phyloP scores from a whole-genome alignment of 2,329 filamentous ascomycete species.

The Aspergillus bombycis region DNA sequence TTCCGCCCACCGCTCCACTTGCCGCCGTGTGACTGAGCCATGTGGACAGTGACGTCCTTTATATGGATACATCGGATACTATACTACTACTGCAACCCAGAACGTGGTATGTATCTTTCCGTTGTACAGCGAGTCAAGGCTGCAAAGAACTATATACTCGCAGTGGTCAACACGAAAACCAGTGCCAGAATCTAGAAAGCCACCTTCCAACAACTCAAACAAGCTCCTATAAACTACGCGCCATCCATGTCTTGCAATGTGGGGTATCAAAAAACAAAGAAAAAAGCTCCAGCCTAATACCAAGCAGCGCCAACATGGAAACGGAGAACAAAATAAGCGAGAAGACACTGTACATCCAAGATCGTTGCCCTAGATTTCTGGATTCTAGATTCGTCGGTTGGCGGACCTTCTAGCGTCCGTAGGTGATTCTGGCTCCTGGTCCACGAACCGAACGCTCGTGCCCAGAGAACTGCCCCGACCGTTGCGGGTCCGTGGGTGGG shows the following conservation, averaged over 20 bases:
- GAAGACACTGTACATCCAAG: not conserved
- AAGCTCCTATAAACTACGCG: slow-evolving; percentile 1
- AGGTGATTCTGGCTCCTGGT: slow-evolving; percentile 46
- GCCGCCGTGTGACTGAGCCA: slow-evolving; percentile 19
- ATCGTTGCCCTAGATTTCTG: not conserved
- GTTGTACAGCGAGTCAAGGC: not conserved
- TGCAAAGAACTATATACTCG: not conserved
- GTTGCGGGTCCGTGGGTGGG: slow-evolving; percentile 28
- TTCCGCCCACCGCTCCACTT: slow-evolving; percentile 20
- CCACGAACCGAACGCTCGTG: slow-evolving; percentile 46
- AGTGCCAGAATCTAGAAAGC: not conserved
- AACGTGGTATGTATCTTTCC: slow-evolving; percentile 7
- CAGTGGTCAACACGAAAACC: not conserved
- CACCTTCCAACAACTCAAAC: not conserved
- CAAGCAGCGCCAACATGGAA: slow-evolving; percentile 9
- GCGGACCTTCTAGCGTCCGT: slow-evolving; percentile 42
- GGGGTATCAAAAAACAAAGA: slow-evolving; percentile 8
- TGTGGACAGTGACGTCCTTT: not conserved
- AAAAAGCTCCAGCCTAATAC: not conserved
- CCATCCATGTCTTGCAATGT: slow-evolving; percentile 6
- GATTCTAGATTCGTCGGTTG: slow-evolving; percentile 31
- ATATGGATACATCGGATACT: not conserved
- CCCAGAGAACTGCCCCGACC: slow-evolving; percentile 33
- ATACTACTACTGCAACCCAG: no score
- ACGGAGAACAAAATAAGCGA: not conserved